Conservation (phyloP, 257 asterid genomes). For the Nemophila menziesii region DNA sequence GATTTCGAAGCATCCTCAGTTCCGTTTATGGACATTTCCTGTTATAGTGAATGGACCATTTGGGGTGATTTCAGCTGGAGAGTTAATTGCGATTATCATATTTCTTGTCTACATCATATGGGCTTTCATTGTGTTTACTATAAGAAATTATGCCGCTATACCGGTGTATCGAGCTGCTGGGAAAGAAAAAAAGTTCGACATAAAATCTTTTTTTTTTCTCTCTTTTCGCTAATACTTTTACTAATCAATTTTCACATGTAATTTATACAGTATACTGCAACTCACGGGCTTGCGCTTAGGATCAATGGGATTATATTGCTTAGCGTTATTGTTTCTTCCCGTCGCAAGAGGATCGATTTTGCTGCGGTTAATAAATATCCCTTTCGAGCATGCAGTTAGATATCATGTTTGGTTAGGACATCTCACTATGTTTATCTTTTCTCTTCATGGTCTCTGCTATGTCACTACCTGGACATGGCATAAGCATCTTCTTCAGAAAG, state of each 20-base stretch:
- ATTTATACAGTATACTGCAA: conserved; percentile 36
- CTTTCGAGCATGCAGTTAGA: conserved; percentile 77
- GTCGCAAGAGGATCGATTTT: conserved; percentile 73
- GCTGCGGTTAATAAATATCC: conserved; percentile 60
- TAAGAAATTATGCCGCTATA: conserved; percentile 20
- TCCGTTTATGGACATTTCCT: conserved; percentile 77
- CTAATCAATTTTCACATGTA: background rate
- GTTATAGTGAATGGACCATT: conserved; percentile 76
- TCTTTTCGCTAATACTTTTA: too few relatives aligned
- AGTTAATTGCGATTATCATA: conserved; percentile 48
- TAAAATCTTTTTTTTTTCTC: too few relatives aligned
- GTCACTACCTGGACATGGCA: conserved; percentile 43
- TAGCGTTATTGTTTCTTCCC: conserved; percentile 60
- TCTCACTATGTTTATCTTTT: conserved; percentile 62
- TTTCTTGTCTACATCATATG: conserved; percentile 42
- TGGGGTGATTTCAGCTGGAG: conserved; percentile 88
- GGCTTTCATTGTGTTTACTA: conserved; percentile 36
- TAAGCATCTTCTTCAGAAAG: conserved; percentile 36
- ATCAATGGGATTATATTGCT: conserved; percentile 55
- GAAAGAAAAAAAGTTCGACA: conserved; percentile 27
- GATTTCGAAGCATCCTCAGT: conserved; percentile 21
- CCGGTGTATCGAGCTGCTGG: conserved; percentile 19
- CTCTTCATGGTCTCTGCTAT: conserved; percentile 64
- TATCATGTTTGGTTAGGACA: conserved; percentile 96
- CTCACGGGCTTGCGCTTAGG: conserved; percentile 61